phyloP scores from a whole-genome alignment of 2,329 filamentous ascomycete species.

The Aspergillus arachidicola region DNA sequence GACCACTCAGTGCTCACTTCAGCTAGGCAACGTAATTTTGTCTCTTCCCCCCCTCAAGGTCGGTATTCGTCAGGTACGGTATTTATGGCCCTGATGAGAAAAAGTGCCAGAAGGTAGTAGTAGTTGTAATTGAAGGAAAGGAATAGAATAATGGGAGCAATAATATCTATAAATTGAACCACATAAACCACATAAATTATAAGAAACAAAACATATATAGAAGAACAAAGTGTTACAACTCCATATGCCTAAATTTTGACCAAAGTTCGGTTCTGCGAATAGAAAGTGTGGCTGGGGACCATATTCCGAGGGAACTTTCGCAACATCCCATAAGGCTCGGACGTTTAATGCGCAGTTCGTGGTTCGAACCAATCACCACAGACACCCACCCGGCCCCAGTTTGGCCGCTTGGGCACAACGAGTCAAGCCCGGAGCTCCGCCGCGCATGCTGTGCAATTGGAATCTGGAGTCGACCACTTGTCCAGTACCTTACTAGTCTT shows the following conservation, averaged over 20 bases:
- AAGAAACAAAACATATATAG: not conserved
- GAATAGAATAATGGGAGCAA: too few species aligned
- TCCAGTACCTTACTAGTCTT: constrained; percentile 3
- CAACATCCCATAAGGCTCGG: constrained; percentile 10
- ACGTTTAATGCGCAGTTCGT: constrained; percentile 5
- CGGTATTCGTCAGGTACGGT: not conserved
- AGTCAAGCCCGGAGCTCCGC: constrained; percentile 12
- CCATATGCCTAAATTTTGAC: not conserved
- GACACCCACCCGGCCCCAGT: constrained; percentile 8
- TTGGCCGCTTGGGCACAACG: constrained; percentile 10
- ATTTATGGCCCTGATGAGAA: not conserved
- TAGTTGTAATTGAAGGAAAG: too few species aligned
- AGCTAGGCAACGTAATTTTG: constrained; percentile 3
- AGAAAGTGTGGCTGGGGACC: not conserved
- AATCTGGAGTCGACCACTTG: constrained; percentile 8
- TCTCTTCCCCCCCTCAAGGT: not conserved
- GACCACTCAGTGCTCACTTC: not conserved
- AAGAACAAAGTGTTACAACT: not conserved
- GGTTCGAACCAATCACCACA: not conserved
- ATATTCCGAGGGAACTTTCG: not conserved
- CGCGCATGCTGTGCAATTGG: constrained; percentile 10
- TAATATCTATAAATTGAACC: too few species aligned
- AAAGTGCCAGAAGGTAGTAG: too few species aligned
- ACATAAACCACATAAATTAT: not conserved
- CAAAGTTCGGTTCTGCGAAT: constrained; percentile 4